Base-by-base conservation (phyloP, 2,329 filamentous ascomycete genomes). In the Alternaria brassicae region DNA sequence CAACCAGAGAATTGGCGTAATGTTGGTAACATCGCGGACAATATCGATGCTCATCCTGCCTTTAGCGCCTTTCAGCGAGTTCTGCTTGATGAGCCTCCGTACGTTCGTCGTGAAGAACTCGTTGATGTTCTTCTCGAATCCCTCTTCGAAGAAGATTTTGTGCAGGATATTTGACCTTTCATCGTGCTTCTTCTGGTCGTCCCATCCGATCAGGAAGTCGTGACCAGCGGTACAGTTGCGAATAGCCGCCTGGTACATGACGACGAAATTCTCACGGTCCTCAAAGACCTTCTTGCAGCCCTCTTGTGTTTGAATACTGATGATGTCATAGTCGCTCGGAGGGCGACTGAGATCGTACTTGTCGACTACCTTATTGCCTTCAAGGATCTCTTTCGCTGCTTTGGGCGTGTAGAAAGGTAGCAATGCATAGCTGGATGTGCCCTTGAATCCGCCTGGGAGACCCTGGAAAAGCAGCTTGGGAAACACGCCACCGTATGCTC, bases 21-120 rank as follows among this genome's bases (percentile, higher is more conserved):
- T 77, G 70, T 92, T 92, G 25, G 86, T 88, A 1, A 92, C 84
- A 60, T 91, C 88, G 23, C 88, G 85, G 9, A 91, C 80, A 4
- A 84, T 81, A 53, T 85, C 81, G 65, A 85, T 82, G 1, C 81
- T 80, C 34, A 79, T 79, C 41, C 78, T 75, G 21, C 75, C 73
- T 39, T 79, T 80, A n/a, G 76, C 73, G 55, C 82, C 83, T 42
- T 78, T 78, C 15, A 85, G 71, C 0, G 1, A 83, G 62, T 79
- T 80, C 47, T 81, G 73, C 58, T 81, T 74, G 63, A 84, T 84
- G 9, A 83, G 77, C 15, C 70, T 76, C 3, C 75, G 72, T 13
- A 82, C 79, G 34, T 80, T 81, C 2, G 71, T 72, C 28, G 86
- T 88, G 13, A 85, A 88, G 30, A 85, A 80, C 10, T 87, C 81